A percentile compares a stretch with the other conserved stretches of the same genome.
These are phyloP conservation scores for Acacia confusa DNA, from an alignment of 306 rosid species.

Conservation along the genomic window DNA sequence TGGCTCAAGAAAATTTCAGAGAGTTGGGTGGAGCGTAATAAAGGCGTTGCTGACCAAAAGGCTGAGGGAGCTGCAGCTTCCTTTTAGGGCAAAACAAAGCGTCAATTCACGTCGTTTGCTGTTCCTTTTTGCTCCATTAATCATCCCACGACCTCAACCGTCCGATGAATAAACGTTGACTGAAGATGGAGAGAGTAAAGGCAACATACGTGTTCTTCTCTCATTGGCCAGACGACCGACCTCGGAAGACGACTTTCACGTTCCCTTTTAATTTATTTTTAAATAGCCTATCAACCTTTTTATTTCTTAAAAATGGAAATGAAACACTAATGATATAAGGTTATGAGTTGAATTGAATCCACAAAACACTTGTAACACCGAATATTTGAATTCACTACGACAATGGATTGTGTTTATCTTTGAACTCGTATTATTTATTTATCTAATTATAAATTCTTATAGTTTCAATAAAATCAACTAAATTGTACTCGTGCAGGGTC, in stretches of 20 bases:
- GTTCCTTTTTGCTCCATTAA: not conserved
- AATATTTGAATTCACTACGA: too few species aligned
- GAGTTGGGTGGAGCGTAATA: not conserved
- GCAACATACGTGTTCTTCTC: constrained; percentile 8
- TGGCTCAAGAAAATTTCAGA: not conserved
- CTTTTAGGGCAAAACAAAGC: not conserved
- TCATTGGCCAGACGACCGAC: constrained; percentile 1
- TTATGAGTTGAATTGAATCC: too few species aligned
- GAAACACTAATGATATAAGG: too few species aligned
- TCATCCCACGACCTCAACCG: not conserved
- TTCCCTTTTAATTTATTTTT: too few species aligned
- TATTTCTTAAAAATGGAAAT: too few species aligned
- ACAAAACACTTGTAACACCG: too few species aligned
- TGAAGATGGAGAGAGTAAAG: not conserved
- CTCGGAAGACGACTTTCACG: not conserved
- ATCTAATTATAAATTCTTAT: too few species aligned
- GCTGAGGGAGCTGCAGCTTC: not conserved
- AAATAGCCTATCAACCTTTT: too few species aligned
- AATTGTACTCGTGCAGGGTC: not conserved
- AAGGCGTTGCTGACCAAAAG: not conserved
- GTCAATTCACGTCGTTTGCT: not conserved
- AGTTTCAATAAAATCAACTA: not conserved
- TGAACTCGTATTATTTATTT: too few species aligned
- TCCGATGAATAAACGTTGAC: not conserved
- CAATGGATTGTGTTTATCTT: too few species aligned